These are phyloP conservation scores for Syzygium aqueum DNA, from an alignment of 345 rosid species.

Conservation along the genomic window DNA sequence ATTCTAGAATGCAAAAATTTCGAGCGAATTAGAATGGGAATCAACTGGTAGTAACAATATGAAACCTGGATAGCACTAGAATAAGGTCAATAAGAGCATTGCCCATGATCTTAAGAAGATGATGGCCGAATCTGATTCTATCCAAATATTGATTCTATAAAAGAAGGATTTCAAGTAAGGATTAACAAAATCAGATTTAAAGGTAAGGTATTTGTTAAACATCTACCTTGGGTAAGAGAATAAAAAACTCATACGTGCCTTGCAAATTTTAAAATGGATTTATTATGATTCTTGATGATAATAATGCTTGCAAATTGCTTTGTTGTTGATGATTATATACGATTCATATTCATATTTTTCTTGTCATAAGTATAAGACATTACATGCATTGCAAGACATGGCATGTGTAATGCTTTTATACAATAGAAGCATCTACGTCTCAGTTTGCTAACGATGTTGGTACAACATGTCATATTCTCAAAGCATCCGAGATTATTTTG, in stretches of 20 bases:
- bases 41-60: too few species aligned
- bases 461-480: neutral
- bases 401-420: neutral
- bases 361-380: neutral
- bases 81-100: neutral
- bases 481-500: neutral
- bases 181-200: too few species aligned
- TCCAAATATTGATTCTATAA: too few species aligned
- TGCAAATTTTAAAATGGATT: neutral
- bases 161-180: neutral
- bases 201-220: neutral
- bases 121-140: neutral
- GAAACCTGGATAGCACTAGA: neutral
- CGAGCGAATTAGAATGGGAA: neutral
- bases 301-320: neutral
- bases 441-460: neutral
- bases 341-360: too few species aligned
- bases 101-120: neutral
- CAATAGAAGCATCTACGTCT: neutral
- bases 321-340: neutral
- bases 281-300: neutral
- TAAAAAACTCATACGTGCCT: neutral
- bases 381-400: neutral
- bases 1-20: neutral
- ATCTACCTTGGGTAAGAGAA: neutral